These are phyloP conservation scores for Lasiodiplodia gonubiensis DNA, from an alignment of 2,329 filamentous ascomycete genomes.

Conservation along the genomic window DNA sequence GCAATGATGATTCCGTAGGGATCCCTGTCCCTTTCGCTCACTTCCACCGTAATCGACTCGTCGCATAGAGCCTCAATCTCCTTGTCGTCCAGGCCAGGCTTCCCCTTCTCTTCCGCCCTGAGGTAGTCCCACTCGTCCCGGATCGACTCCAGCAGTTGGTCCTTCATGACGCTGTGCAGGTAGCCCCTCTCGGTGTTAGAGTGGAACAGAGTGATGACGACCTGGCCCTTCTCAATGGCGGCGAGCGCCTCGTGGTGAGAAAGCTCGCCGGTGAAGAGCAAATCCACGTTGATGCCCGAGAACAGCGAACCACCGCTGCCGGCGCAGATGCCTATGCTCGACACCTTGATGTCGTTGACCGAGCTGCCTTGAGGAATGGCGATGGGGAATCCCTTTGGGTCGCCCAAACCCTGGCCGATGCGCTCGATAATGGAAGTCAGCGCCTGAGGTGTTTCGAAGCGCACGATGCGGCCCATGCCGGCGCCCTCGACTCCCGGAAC, in stretches of 20 bases:
- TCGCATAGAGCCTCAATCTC: slow-evolving; percentile 58
- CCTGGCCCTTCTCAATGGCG: slow-evolving; percentile 81
- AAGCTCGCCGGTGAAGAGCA: slow-evolving; percentile 91
- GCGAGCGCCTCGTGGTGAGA: slow-evolving; percentile 90
- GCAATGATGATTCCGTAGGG: slow-evolving; percentile 77
- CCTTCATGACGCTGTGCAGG: slow-evolving; percentile 71
- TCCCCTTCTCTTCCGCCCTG: slow-evolving; percentile 49
- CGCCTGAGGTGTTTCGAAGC: slow-evolving; percentile 58
- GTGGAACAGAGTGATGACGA: slow-evolving; percentile 86
- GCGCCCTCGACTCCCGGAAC: slow-evolving; percentile 48
- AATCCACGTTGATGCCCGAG: slow-evolving; percentile 70
- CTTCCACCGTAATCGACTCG: slow-evolving; percentile 66
- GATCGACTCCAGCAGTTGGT: slow-evolving; percentile 67
- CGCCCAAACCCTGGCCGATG: slow-evolving; percentile 67
- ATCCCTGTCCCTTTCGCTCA: slow-evolving; percentile 83
- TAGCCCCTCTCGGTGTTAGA: slow-evolving; percentile 92
- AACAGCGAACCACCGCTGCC: slow-evolving; percentile 84
- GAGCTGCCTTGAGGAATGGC: slow-evolving; percentile 66
- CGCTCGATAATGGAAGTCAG: slow-evolving; percentile 65
- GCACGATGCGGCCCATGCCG: slow-evolving; percentile 67
- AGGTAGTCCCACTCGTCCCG: slow-evolving; percentile 60
- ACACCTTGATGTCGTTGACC: slow-evolving; percentile 63
- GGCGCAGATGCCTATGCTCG: slow-evolving; percentile 82
- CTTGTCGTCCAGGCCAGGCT: slow-evolving; percentile 44
- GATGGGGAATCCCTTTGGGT: slow-evolving; percentile 68